Evolutionary conservation across 2,329 filamentous ascomycete species (phyloP), one percentile per base, ranked within the genome.

Genomic region (Blastomyces parvus): DNA sequence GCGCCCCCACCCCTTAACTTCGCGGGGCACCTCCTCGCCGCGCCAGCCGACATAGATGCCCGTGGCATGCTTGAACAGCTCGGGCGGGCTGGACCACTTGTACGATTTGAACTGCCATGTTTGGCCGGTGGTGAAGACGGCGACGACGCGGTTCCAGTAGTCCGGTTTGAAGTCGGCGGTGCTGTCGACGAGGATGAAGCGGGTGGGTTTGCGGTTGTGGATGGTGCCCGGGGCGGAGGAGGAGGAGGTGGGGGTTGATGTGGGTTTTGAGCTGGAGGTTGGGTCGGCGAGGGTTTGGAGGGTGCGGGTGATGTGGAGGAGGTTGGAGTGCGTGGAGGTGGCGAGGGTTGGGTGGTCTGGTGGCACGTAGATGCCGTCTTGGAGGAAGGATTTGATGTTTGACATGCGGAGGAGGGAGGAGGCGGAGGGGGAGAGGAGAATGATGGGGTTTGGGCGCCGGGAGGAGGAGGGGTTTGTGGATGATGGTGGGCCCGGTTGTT

Each of bases 61-160:
- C 17, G 91, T 82, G 1, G 91, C 89, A 72, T 97, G 90, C 68
- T 86, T 86, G 79, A 99, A 99, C 59, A 99, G 82, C 72, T 97
- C 94, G 17, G 86, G 83, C 0, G 94, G 90, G 63, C 88, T 88
- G 69, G 88, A 88, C 91, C 94, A 99, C 77, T 96, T 96, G 83
- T 99, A 99, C 69, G 86, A 89, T 79, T 97, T 96, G 80, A 99
- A 99, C 78, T 99, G 94, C 94, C 94, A 99, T 11, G 88, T 87
- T 79, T 99, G 94, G 42, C 94, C 94, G 0, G 94, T 99, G 0
- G 94, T 99, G 78, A 99, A 97, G 63, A 99, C 92, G 14, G 90
- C 94, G 1, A 97, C 94, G 7, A 99, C 89, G 60, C 92, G 87
- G 71, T 88, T 88, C 94, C 94, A 99, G 80, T 97, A 97, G 73